Conservation (phyloP, 2,329 filamentous ascomycete genomes). For the Cladophialophora yegresii region DNA sequence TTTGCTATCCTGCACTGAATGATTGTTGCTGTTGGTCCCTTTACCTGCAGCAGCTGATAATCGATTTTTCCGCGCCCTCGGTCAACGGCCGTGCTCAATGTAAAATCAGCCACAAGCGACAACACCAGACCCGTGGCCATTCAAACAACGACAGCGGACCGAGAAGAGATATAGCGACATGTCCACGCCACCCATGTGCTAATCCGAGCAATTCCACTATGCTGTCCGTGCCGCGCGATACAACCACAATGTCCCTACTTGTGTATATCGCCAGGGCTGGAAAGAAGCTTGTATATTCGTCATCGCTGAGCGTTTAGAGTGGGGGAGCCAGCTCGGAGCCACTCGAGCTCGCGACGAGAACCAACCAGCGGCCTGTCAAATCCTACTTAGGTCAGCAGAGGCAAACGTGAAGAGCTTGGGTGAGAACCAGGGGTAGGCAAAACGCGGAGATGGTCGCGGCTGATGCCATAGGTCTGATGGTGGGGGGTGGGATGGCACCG, state of each 20-base stretch:
- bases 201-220: background rate
- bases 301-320: background rate
- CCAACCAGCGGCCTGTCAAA: background rate
- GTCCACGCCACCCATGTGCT: background rate
- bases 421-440: background rate
- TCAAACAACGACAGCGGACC: background rate
- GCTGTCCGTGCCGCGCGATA: background rate
- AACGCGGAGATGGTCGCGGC: slow-evolving; percentile 5
- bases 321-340: background rate
- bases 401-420: background rate
- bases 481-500: background rate
- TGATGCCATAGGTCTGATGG: slow-evolving; percentile 1
- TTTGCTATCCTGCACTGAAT: background rate
- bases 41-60: background rate
- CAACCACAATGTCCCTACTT: background rate
- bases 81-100: background rate
- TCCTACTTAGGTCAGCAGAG: slow-evolving; percentile 6
- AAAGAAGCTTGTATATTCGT: background rate
- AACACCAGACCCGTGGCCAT: background rate
- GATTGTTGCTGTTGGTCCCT: background rate
- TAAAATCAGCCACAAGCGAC: background rate
- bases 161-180: background rate
- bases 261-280: background rate
- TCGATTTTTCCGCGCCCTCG: background rate
- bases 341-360: background rate